Evolutionary conservation across 202 grass and related monocot species (phyloP).

Genomic region (Alloteropsis angusta): DNA sequence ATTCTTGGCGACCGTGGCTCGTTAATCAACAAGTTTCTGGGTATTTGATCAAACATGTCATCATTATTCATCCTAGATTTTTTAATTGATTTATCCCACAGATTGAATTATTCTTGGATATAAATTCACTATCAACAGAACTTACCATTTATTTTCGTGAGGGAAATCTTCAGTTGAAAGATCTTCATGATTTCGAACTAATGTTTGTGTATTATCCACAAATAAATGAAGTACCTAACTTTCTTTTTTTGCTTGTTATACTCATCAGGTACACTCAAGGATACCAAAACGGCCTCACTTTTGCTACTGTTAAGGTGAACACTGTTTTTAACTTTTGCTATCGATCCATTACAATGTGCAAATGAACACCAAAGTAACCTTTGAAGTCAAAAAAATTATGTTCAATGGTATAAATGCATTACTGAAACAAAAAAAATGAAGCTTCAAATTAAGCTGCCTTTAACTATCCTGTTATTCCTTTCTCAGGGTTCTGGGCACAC

Average conservation of each 20-base stretch:
- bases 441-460: background rate
- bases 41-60: conserved; percentile 31
- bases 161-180: background rate
- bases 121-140: background rate
- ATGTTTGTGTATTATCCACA: background rate
- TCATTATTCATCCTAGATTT: background rate
- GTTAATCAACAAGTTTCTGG: conserved; percentile 68
- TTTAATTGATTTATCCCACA: background rate
- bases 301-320: conserved; percentile 84
- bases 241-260: background rate
- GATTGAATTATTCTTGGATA: background rate
- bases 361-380: background rate
- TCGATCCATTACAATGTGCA: background rate
- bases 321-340: conserved; percentile 2
- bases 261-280: conserved; percentile 73
- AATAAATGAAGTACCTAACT: background rate
- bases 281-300: conserved; percentile 65
- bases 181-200: background rate
- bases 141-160: background rate
- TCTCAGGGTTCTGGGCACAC: conserved; percentile 77
- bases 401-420: background rate
- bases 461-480: background rate
- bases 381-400: background rate
- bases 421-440: background rate
- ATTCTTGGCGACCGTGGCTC: conserved; percentile 72